Evolutionary conservation across 805 yeast genomes (phyloP), one percentile per base, ranked within the genome.

Genomic region (Babjeviella inositovora): DNA sequence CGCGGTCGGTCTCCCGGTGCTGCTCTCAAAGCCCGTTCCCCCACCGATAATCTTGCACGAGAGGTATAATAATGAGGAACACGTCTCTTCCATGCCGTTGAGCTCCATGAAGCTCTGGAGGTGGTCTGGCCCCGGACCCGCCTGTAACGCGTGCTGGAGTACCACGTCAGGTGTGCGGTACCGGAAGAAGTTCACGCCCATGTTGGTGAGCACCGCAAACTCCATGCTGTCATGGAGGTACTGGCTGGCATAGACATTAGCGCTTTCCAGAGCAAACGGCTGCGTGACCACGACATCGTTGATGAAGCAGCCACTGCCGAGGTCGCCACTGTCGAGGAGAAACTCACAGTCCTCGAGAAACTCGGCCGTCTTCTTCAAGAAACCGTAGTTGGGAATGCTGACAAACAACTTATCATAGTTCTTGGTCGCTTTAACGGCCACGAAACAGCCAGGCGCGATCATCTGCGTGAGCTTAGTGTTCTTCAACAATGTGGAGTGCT

Each of bases 11-110:
- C n/a, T n/a, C n/a, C n/a, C n/a, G n/a, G n/a, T n/a, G n/a, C n/a
- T n/a, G n/a, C n/a, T n/a, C n/a, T n/a, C n/a, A n/a, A n/a, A n/a
- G n/a, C n/a, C n/a, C n/a, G n/a, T n/a, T n/a, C n/a, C n/a, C n/a
- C n/a, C n/a, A n/a, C n/a, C n/a, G n/a, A n/a, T n/a, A n/a, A n/a
- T n/a, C n/a, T n/a, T n/a, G 39, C 93, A 77, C 2, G 94, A 79
- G 24, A 82, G 69, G 32, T 77, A 76, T 23, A 90, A 56, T 7
- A 95, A 77, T 2, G 90, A 72, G 0, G 94, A 74, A 39, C 96
- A 87, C 4, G 93, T 73, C 44, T 92, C 98, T 24, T 79, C 71
- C 24, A 73, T 62, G 5, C 97, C 96, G 43, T 82, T 84, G 25
- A 77, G 74, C 22, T 66, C 63, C 10, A 74, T 68, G 40, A 81